Conservation (phyloP, 1,284 basidiomycete species). For the Xerocomus minutiporus region DNA sequence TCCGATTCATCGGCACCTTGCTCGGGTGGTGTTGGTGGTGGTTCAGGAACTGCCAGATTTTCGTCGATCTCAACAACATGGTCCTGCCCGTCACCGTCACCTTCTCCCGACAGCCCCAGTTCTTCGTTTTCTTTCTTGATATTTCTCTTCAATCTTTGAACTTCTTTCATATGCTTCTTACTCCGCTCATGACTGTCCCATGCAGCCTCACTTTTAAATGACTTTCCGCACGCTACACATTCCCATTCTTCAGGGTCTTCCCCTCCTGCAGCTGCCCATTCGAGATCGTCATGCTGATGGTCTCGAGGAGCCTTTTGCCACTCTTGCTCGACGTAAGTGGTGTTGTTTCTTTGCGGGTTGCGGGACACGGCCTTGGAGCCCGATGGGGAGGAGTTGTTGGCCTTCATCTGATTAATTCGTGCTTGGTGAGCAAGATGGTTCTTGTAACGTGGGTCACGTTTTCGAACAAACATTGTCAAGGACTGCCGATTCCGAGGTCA, state of each 20-base stretch:
- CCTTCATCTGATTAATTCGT: slow-evolving; percentile 31
- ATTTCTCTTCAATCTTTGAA: slow-evolving; percentile 67
- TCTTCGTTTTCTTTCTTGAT: slow-evolving; percentile 78
- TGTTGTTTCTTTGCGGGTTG: slow-evolving; percentile 19
- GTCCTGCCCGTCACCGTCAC: slow-evolving; percentile 20
- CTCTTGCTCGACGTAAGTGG: slow-evolving; percentile 69
- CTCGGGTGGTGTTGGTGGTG: slow-evolving; percentile 12
- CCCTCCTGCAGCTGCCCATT: slow-evolving; percentile 67
- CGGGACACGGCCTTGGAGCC: slow-evolving; percentile 18
- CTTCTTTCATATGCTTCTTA: slow-evolving; percentile 89
- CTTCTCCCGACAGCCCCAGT: slow-evolving; percentile 40
- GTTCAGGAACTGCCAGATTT: slow-evolving; percentile 6
- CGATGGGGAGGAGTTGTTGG: slow-evolving; percentile 30
- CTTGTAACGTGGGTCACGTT: slow-evolving; percentile 92
- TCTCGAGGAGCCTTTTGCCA: slow-evolving; percentile 67
- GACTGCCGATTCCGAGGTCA: slow-evolving; percentile 43
- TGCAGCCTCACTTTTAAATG: slow-evolving; percentile 87
- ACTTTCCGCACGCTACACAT: slow-evolving; percentile 93
- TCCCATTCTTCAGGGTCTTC: slow-evolving; percentile 82
- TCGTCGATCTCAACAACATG: slow-evolving; percentile 16
- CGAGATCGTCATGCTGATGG: slow-evolving; percentile 53
- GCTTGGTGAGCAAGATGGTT: slow-evolving; percentile 56
- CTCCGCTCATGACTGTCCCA: slow-evolving; percentile 97
- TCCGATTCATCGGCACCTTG: slow-evolving; percentile 20
- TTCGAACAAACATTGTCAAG: slow-evolving; percentile 83